Evolutionary conservation across 1,284 basidiomycete genomes (phyloP).

Genomic region (Cutaneotrichosporon cavernicola): DNA sequence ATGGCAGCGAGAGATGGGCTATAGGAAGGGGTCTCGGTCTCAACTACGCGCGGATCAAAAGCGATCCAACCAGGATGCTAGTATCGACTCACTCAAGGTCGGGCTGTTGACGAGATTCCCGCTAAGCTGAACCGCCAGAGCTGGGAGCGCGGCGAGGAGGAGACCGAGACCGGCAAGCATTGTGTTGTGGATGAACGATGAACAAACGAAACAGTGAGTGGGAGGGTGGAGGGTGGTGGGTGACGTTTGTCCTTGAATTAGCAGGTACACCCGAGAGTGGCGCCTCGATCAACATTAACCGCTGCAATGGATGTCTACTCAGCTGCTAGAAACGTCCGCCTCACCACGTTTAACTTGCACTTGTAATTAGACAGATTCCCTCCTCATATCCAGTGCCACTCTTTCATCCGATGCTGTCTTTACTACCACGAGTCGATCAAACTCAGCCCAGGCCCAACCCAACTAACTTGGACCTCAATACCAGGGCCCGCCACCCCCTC

Average conservation of each 20-base stretch:
- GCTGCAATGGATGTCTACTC: too few species aligned
- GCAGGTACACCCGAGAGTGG: neutral
- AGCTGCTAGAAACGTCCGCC: too few species aligned
- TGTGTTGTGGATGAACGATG: neutral
- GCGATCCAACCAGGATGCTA: neutral
- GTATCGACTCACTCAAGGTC: conserved; percentile 13
- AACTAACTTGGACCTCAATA: conserved; percentile 10
- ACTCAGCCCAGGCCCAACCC: conserved; percentile 12
- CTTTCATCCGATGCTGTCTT: neutral
- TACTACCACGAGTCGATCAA: conserved; percentile 16
- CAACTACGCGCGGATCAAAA: neutral
- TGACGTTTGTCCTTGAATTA: neutral
- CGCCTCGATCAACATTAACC: neutral
- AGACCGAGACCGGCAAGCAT: conserved; percentile 4
- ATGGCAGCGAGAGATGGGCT: neutral
- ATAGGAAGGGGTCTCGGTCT: neutral
- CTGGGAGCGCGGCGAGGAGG: conserved; percentile 1
- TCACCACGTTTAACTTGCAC: too few species aligned
- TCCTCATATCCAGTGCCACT: too few species aligned
- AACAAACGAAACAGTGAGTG: neutral
- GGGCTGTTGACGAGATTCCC: conserved; percentile 10
- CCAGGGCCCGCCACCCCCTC: neutral
- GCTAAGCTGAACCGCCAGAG: conserved; percentile 6
- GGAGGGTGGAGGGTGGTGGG: neutral
- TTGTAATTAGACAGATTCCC: too few species aligned